Base-by-base conservation (phyloP, 1,284 basidiomycete species). In the Phylloporus gajari region DNA sequence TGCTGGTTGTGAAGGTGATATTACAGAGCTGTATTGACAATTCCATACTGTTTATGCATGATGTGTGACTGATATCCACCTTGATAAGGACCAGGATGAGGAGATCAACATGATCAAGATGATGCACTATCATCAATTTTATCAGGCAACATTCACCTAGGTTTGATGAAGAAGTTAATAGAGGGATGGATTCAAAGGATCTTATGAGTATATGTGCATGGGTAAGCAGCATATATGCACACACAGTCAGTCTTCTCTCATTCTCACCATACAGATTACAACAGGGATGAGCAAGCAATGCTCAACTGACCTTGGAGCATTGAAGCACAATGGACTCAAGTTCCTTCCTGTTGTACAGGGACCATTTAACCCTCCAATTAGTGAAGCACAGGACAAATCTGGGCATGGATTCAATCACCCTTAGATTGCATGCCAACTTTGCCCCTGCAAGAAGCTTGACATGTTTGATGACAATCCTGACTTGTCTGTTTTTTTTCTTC, bases 401-500 rank as follows among this genome's bases (percentile, higher is more conserved):
- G 48, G 11, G 9, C 25, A 7, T 17, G 64, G 74, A 7, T 70
- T 65, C 13, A 61, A 51, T n/a, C 73, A 75, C 23, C 68, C 67
- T 1, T 48, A 73, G 3, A 44, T 75, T 3, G 61, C 58, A 46
- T 0, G 51, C 1, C 19, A 65, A 1, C 12, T 75, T 1, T 75
- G 70, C 15, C 70, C 65, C 4, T 32, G 1, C 51, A 9, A 66
- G 27, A 65, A 75, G 21, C 44, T 75, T 5, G 46, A 63, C 2
- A 40, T 51, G 21, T 75, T 38, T 25, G 62, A 75, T 17, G 65
- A 75, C 12, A 68, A 70, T 5, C 61, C 38, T 3, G 58, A 67
- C 17, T 38, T 9, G 65, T 72, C 48, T 19, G 30, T 68, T 3
- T 56, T 21, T n/a, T 6, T 42, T 30, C 4, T 35, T n/a, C 25